A percentile compares a stretch with the other conserved stretches of the same genome.
phyloP scores from a whole-genome alignment of 2,329 filamentous ascomycete genomes.

The Massarina eburnea region DNA sequence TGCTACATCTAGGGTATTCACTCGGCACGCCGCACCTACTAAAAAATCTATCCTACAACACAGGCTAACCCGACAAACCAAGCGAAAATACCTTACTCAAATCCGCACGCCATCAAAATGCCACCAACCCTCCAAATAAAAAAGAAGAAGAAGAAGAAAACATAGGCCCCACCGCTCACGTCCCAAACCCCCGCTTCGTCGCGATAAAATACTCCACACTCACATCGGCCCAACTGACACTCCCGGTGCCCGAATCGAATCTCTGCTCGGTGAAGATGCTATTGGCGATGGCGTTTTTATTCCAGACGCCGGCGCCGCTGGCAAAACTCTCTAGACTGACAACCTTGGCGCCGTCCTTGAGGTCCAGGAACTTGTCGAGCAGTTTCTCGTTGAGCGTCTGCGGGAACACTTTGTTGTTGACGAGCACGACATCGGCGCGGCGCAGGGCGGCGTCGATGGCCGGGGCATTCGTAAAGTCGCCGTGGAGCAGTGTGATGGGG shows the following conservation, averaged over 20 bases:
- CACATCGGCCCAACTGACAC: slow-evolving; percentile 88
- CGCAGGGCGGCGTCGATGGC: slow-evolving; percentile 73
- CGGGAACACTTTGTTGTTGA: slow-evolving; percentile 97
- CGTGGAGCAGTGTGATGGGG: slow-evolving; percentile 74
- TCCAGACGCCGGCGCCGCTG: slow-evolving; percentile 71
- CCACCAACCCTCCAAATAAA: too few species aligned
- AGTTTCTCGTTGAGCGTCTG: slow-evolving; percentile 82
- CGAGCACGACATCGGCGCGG: slow-evolving; percentile 89
- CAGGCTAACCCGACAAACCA: too few species aligned
- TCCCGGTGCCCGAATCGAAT: slow-evolving; percentile 67
- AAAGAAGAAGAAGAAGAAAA: too few species aligned
- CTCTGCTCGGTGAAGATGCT: slow-evolving; percentile 77
- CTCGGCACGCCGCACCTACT: too few species aligned
- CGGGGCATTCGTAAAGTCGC: slow-evolving; percentile 77
- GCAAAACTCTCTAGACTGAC: slow-evolving; percentile 86
- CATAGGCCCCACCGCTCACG: too few species aligned
- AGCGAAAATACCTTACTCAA: too few species aligned
- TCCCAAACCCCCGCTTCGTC: slow-evolving; percentile 46
- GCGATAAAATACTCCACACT: slow-evolving; percentile 88
- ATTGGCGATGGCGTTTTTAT: slow-evolving; percentile 78
- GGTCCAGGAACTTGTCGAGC: slow-evolving; percentile 85
- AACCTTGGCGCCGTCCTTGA: slow-evolving; percentile 87
- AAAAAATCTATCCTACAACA: too few species aligned
- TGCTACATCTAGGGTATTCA: too few species aligned
- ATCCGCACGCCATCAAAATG: too few species aligned